These are phyloP conservation scores for Epicoccum nigrum DNA, from an alignment of 2,329 filamentous ascomycete genomes.

Conservation along the genomic window DNA sequence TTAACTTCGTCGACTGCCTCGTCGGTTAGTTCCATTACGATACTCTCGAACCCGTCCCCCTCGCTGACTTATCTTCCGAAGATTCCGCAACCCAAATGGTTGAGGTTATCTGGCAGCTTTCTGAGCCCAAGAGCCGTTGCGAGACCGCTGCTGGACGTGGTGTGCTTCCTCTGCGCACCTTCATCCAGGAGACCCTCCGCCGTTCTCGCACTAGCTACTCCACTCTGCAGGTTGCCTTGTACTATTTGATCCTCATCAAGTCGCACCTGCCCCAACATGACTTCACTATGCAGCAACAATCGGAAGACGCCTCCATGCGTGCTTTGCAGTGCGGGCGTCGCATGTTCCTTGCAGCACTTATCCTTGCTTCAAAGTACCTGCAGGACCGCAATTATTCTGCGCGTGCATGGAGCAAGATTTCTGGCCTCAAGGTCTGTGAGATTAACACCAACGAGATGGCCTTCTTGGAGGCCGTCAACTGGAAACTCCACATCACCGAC, in stretches of 20 bases:
- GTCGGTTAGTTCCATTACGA: slow-evolving; percentile 78
- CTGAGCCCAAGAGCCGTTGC: slow-evolving; percentile 76
- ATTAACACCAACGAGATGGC: slow-evolving; percentile 97
- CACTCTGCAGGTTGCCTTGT: slow-evolving; percentile 93
- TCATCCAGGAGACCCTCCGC: slow-evolving; percentile 96
- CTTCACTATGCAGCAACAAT: slow-evolving; percentile 82
- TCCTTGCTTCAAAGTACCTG: slow-evolving; percentile 95
- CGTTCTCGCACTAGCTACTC: slow-evolving; percentile 97
- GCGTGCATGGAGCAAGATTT: slow-evolving; percentile 98
- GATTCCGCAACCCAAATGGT: slow-evolving; percentile 98
- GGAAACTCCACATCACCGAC: slow-evolving; percentile 93
- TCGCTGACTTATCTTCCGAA: slow-evolving; percentile 53
- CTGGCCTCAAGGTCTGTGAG: slow-evolving; percentile 87
- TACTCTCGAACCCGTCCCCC: slow-evolving; percentile 41
- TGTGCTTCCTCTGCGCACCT: slow-evolving; percentile 87
- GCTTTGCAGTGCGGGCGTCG: slow-evolving; percentile 93
- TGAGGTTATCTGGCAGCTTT: slow-evolving; percentile 94
- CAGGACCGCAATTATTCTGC: slow-evolving; percentile 98
- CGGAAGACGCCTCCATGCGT: slow-evolving; percentile 72
- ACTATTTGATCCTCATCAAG: slow-evolving; percentile 94
- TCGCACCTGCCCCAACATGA: slow-evolving; percentile 82
- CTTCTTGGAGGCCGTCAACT: slow-evolving; percentile 87
- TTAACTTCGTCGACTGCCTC: slow-evolving; percentile 94
- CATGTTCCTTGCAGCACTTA: slow-evolving; percentile 95
- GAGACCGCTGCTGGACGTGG: slow-evolving; percentile 71